Evolutionary conservation across 169 alveolate species (phyloP).

Genomic region (Plasmodium yoelii): DNA sequence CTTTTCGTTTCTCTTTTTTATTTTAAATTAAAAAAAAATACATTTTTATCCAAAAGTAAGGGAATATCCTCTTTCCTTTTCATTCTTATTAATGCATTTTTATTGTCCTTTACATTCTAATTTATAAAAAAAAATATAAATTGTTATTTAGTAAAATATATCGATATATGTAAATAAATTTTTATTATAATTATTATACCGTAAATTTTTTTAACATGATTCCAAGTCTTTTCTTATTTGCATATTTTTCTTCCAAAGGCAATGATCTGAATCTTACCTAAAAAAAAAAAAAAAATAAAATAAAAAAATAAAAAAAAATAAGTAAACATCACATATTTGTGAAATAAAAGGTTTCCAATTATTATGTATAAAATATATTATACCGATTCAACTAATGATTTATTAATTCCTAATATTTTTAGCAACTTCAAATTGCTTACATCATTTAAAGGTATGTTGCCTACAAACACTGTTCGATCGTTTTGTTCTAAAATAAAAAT

Average conservation of each 20-base stretch:
- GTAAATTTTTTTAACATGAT: conserved; percentile 35
- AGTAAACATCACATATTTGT: neutral
- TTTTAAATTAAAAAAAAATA: conserved; percentile 1
- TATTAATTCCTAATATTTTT: conserved; percentile 8
- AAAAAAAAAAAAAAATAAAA: neutral
- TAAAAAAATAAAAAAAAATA: neutral
- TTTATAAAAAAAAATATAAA: neutral
- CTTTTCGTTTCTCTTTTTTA: no score
- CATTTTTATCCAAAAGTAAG: conserved; percentile 20
- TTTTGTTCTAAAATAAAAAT: conserved; percentile 11
- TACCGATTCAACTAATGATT: conserved; percentile 64
- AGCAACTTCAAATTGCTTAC: conserved; percentile 9
- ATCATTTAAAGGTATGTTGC: conserved; percentile 32
- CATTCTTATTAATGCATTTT: conserved; percentile 33
- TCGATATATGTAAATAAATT: neutral
- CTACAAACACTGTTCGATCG: conserved; percentile 55
- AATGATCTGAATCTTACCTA: conserved; percentile 37
- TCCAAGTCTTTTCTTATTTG: conserved; percentile 21
- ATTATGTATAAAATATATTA: no score
- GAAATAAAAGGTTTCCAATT: neutral
- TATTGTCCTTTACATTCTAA: conserved; percentile 56
- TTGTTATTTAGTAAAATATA: neutral
- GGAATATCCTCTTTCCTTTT: conserved; percentile 25
- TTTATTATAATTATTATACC: conserved; percentile 6
- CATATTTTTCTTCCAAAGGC: conserved; percentile 58